phyloP scores from a whole-genome alignment of 257 asterid genomes.

The Ehretia macrophylla region DNA sequence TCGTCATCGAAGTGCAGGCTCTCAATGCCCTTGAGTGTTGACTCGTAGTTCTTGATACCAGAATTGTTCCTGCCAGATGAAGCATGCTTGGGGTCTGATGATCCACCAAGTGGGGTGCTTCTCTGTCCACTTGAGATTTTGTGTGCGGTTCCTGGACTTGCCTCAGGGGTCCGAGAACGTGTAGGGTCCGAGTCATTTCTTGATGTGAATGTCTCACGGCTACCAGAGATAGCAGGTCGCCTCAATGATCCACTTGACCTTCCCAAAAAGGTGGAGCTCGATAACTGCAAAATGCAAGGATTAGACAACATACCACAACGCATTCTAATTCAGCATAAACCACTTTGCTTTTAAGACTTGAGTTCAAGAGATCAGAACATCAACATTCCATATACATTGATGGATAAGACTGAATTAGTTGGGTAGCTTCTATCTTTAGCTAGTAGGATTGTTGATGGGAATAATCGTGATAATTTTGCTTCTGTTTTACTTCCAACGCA shows the following conservation, averaged over 20 bases:
- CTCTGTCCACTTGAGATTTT: conserved; percentile 56
- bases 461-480: no score
- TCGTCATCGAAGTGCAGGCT: conserved; percentile 59
- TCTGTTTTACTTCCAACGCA: no score
- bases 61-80: conserved; percentile 55
- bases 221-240: conserved; percentile 61
- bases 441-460: no score
- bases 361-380: neutral
- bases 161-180: conserved; percentile 65
- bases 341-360: neutral
- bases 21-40: conserved; percentile 69
- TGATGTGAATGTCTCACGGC: conserved; percentile 51
- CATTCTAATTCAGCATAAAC: neutral
- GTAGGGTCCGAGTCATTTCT: conserved; percentile 68
- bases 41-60: conserved; percentile 52
- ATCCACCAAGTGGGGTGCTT: conserved; percentile 56
- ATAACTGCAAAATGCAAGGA: conserved; percentile 43
- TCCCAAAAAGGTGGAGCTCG: conserved; percentile 72
- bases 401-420: no score
- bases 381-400: neutral
- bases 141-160: conserved; percentile 59
- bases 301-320: neutral
- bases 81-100: conserved; percentile 56
- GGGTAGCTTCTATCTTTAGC: no score
- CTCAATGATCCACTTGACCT: conserved; percentile 76